These are phyloP conservation scores for Podaxis pistillaris DNA, from an alignment of 768 basidiomycete genomes.

Conservation along the genomic window DNA sequence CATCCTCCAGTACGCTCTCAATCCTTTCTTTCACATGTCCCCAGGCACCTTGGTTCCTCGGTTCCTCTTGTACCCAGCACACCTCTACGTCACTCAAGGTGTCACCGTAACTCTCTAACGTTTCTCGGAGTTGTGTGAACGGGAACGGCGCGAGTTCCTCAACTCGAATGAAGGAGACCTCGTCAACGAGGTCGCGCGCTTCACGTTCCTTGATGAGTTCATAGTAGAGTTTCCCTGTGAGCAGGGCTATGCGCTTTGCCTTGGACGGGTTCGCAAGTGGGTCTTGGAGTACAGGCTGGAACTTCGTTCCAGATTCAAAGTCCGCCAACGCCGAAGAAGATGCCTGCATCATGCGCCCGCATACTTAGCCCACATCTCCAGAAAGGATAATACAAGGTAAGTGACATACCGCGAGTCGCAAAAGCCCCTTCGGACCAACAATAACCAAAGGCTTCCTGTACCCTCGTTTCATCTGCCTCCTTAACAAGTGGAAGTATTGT, in stretches of 20 bases:
- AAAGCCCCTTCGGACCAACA: conserved; percentile 80
- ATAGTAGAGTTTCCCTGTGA: conserved; percentile 87
- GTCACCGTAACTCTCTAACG: conserved; percentile 42
- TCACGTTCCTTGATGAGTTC: conserved; percentile 75
- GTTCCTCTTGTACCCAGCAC: conserved; percentile 85
- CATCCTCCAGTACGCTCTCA: conserved; percentile 42
- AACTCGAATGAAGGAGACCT: conserved; percentile 70
- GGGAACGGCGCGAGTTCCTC: conserved; percentile 93
- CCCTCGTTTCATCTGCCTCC: conserved; percentile 81
- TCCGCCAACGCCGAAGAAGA: conserved; percentile 70
- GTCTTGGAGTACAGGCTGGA: conserved; percentile 70
- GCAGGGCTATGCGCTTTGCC: conserved; percentile 65
- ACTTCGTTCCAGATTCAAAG: conserved; percentile 54
- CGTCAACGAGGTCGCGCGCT: conserved; percentile 40
- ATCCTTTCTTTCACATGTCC: conserved; percentile 62
- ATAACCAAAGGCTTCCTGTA: conserved; percentile 86
- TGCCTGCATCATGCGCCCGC: conserved; percentile 41
- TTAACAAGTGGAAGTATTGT: conserved; percentile 91
- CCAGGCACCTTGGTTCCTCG: conserved; percentile 84
- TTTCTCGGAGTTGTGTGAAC: conserved; percentile 48
- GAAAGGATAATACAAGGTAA: background rate
- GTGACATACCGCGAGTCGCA: conserved; percentile 66
- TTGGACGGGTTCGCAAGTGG: conserved; percentile 31
- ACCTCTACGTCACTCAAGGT: conserved; percentile 33
- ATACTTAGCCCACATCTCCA: background rate